Conservation (phyloP, 768 basidiomycete species). For the Phylloporus scabripes region DNA sequence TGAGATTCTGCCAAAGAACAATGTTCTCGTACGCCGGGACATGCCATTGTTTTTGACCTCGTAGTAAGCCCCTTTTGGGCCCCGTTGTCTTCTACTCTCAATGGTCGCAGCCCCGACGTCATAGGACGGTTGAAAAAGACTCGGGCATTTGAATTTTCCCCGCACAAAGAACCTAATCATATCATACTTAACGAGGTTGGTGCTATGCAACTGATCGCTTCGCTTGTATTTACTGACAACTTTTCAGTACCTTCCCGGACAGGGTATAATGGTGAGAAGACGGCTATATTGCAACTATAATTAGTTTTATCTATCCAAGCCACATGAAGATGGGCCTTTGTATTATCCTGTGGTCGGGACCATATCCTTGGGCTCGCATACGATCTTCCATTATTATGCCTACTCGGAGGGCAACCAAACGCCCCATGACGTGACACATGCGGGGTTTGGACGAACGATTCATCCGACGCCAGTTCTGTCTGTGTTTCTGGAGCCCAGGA, state of each 20-base stretch:
- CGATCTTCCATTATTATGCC: constrained; percentile 77
- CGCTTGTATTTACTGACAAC: constrained; percentile 11
- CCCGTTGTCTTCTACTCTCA: not conserved
- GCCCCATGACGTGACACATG: constrained; percentile 13
- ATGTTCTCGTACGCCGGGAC: constrained; percentile 59
- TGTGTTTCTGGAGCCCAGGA: constrained; percentile 79
- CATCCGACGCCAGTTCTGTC: constrained; percentile 62
- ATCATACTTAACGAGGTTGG: constrained; percentile 81
- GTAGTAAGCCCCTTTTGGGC: constrained; percentile 45
- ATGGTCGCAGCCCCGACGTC: constrained; percentile 60
- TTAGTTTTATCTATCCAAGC: constrained; percentile 39
- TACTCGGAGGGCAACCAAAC: constrained; percentile 34
- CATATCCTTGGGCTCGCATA: constrained; percentile 81
- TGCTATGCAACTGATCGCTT: constrained; percentile 3
- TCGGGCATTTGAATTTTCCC: constrained; percentile 56
- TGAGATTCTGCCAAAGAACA: constrained; percentile 57
- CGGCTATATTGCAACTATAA: constrained; percentile 8
- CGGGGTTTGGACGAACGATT: constrained; percentile 45
- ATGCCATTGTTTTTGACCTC: constrained; percentile 65
- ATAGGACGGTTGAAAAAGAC: constrained; percentile 62
- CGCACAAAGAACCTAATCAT: constrained; percentile 76
- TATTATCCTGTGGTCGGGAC: constrained; percentile 88
- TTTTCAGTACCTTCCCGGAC: constrained; percentile 71
- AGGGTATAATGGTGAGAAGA: constrained; percentile 82
- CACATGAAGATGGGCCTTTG: constrained; percentile 88